Evolutionary conservation across 306 rosid genomes (phyloP), one percentile per base, ranked within the genome.

Genomic region (Vigna hirtella): DNA sequence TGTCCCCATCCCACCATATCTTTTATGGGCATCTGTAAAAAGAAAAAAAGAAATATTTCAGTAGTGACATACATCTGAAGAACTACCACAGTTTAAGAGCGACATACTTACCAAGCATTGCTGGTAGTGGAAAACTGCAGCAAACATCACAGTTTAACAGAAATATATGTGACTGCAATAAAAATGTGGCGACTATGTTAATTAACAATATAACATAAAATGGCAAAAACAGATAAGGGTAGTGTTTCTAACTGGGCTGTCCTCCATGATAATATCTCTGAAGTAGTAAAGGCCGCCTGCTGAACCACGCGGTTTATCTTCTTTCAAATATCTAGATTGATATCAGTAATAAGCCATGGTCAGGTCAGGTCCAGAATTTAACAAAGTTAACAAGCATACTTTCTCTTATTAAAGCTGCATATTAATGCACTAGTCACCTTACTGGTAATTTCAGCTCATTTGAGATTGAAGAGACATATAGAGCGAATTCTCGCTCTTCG

Each of bases 271-370:
- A 77, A 84, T 75, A 84, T 95, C 97, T 85, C 89, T 86, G 79
- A 85, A 91, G 91, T 87, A 91, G 81, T 89, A 83, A 59, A 95
- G 88, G 56, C 97, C 97, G 59, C 98, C 98, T 0, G 99, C 98
- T 5, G 98, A 95, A 65, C 98, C 99, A 72, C 93, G 99, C 2
- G 99, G 99, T 73, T 95, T 91, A 72, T 95, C 99, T 86, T 95
- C 99, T 82, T 86, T 95, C 89, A 95, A 89, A 85, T 95, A 95
- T 85, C 96, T 93, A 84, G 66, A 87, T 74, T 50, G 51, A 86
- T 51, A 74, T 53, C 30, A 66, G 61, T 49, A 55, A 62, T 63
- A 78, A 50, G 79, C 57, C 17, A 53, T 4, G 34, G 34, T 74
- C 55, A 87, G 68, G 36, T 75, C 55, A 87, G 68, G 36, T 75